Evolutionary conservation across 1,284 basidiomycete species (phyloP).

Genomic region (Entoloma clypeatum): DNA sequence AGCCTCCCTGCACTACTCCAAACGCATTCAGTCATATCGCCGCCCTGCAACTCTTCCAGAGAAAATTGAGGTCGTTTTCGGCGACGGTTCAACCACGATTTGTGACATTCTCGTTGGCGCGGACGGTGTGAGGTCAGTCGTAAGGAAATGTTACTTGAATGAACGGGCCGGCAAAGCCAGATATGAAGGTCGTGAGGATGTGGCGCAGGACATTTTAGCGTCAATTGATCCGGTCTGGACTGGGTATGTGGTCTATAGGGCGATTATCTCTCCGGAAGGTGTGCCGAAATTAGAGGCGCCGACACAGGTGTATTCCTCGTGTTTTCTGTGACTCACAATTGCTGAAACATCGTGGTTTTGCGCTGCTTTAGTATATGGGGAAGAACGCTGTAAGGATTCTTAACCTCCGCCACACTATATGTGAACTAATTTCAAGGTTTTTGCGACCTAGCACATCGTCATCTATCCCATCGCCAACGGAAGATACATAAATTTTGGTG

Average conservation of each 20-base stretch:
- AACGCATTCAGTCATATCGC: slow-evolving; percentile 22
- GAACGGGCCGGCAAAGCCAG: slow-evolving; percentile 7
- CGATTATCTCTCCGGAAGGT: slow-evolving; percentile 28
- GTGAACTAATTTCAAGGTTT: slow-evolving; percentile 3
- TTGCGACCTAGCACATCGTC: slow-evolving; percentile 4
- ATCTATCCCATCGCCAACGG: slow-evolving; percentile 13
- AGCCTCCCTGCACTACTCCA: slow-evolving; percentile 18
- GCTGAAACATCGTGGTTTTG: not conserved
- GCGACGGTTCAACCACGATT: slow-evolving; percentile 19
- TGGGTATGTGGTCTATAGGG: slow-evolving; percentile 40
- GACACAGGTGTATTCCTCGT: slow-evolving; percentile 8
- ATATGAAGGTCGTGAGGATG: slow-evolving; percentile 3
- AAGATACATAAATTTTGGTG: slow-evolving; percentile 17
- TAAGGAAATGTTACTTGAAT: slow-evolving; percentile 11
- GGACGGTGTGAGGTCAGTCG: slow-evolving; percentile 26
- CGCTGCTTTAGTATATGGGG: slow-evolving; percentile 7
- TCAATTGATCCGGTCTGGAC: slow-evolving; percentile 37
- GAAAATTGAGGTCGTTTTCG: slow-evolving; percentile 18
- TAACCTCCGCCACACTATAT: not conserved
- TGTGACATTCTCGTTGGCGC: slow-evolving; percentile 28
- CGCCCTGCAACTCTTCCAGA: slow-evolving; percentile 8
- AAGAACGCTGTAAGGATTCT: slow-evolving; percentile 6
- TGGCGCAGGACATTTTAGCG: slow-evolving; percentile 5
- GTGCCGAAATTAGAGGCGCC: slow-evolving; percentile 6
- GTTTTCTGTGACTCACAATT: too few relatives aligned